Conservation (phyloP, 169 alveolate genomes). For the Cryptosporidium baileyi region DNA sequence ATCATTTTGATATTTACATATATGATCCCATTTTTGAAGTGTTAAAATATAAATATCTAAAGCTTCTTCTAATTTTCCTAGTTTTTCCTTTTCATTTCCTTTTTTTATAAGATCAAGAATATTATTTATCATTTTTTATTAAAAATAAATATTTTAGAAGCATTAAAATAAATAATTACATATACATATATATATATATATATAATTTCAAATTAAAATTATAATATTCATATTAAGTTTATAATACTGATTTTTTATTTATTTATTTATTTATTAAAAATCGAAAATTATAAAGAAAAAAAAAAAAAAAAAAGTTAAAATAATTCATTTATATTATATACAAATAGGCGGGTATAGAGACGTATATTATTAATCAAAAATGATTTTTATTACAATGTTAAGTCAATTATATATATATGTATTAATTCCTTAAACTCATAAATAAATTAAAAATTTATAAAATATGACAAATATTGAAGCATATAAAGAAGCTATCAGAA, state of each 20-base stretch:
- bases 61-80: constrained; percentile 69
- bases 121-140: constrained; percentile 50
- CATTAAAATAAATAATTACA: no score
- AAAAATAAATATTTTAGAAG: no score
- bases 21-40: constrained; percentile 64
- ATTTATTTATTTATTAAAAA: no score
- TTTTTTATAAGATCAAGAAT: constrained; percentile 53
- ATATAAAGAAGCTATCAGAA: constrained; percentile 35
- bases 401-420: no score
- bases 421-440: background rate
- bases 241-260: background rate
- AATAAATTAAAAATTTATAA: background rate
- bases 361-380: no score
- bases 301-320: no score
- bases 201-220: no score
- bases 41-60: constrained; percentile 50
- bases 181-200: no score
- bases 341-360: constrained; percentile 69
- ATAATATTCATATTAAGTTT: no score
- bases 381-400: no score
- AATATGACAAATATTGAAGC: constrained; percentile 6
- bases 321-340: no score
- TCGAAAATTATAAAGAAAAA: background rate
- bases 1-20: constrained; percentile 56
- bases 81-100: constrained; percentile 70